Evolutionary conservation across 495 filamentous ascomycete species (phyloP).

Genomic region (Podospora didyma): DNA sequence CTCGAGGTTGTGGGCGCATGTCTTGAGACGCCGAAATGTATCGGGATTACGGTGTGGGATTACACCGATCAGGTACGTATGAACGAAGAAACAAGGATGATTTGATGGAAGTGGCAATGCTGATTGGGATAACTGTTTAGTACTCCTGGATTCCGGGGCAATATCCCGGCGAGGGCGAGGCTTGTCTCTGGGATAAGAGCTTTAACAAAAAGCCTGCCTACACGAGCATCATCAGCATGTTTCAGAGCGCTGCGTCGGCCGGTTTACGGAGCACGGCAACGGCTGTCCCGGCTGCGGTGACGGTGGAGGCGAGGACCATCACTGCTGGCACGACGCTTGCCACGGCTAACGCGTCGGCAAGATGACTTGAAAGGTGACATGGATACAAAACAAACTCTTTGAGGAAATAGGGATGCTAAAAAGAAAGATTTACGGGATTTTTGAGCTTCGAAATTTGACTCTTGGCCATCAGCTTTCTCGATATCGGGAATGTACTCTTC

Average conservation of each 20-base stretch:
- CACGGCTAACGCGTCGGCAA: too few relatives aligned
- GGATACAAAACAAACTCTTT: too few relatives aligned
- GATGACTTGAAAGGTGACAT: too few relatives aligned
- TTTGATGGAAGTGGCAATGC: too few relatives aligned
- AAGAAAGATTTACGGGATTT: too few relatives aligned
- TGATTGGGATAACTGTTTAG: not conserved
- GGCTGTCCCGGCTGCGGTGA: not conserved
- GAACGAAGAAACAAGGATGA: not conserved
- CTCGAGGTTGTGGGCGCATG: slow-evolving; percentile 48
- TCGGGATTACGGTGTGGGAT: slow-evolving; percentile 59
- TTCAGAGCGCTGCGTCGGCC: slow-evolving; percentile 11
- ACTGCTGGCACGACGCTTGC: not conserved
- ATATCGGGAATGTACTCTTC: too few relatives aligned
- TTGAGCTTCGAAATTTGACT: too few relatives aligned
- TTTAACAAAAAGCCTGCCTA: slow-evolving; percentile 51
- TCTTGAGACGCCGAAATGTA: slow-evolving; percentile 43
- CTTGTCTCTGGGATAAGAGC: slow-evolving; percentile 47
- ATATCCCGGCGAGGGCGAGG: slow-evolving; percentile 48
- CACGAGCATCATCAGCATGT: slow-evolving; percentile 19
- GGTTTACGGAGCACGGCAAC: slow-evolving; percentile 2
- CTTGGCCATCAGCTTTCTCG: too few relatives aligned
- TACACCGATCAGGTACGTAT: slow-evolving; percentile 47
- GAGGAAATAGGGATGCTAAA: too few relatives aligned
- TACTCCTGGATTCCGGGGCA: slow-evolving; percentile 47
- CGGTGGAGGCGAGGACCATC: not conserved